Evolutionary conservation across 768 basidiomycete species (phyloP).

Genomic region (Termitomyces titanicus): DNA sequence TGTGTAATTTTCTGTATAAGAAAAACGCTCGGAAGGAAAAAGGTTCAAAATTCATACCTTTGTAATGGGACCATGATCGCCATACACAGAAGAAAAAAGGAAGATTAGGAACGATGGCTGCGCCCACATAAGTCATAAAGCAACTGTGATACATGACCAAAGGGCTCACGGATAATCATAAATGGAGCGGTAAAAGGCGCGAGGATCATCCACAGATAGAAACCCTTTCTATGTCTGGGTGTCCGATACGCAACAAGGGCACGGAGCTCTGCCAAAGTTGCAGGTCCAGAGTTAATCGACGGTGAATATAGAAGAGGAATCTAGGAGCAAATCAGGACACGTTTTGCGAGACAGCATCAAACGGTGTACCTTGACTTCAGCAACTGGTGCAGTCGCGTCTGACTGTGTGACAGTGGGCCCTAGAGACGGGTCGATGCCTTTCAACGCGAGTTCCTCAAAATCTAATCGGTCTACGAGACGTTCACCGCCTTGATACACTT

Average conservation of each 20-base stretch:
- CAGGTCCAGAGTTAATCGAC: conserved; percentile 29
- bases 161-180: conserved; percentile 64
- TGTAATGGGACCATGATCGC: conserved; percentile 84
- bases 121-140: background rate
- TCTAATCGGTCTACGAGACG: conserved; percentile 68
- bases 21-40: background rate
- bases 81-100: conserved; percentile 85
- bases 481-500: conserved; percentile 61
- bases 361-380: conserved; percentile 12
- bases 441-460: conserved; percentile 77
- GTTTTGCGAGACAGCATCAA: background rate
- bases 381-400: conserved; percentile 13
- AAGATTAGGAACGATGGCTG: conserved; percentile 79
- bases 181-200: conserved; percentile 77
- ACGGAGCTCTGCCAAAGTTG: conserved; percentile 44
- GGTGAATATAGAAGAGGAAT: conserved; percentile 65
- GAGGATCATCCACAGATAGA: conserved; percentile 60
- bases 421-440: conserved; percentile 65
- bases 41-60: conserved; percentile 38
- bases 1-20: conserved; percentile 22
- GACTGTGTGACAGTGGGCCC: conserved; percentile 46
- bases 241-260: conserved; percentile 49
- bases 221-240: conserved; percentile 63
- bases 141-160: background rate
- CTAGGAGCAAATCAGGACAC: conserved; percentile 29